A percentile compares a stretch with the other conserved stretches of the same genome.
These are phyloP conservation scores for Raphanus hybrid DNA, from an alignment of 441 rosid species.

Conservation along the genomic window DNA sequence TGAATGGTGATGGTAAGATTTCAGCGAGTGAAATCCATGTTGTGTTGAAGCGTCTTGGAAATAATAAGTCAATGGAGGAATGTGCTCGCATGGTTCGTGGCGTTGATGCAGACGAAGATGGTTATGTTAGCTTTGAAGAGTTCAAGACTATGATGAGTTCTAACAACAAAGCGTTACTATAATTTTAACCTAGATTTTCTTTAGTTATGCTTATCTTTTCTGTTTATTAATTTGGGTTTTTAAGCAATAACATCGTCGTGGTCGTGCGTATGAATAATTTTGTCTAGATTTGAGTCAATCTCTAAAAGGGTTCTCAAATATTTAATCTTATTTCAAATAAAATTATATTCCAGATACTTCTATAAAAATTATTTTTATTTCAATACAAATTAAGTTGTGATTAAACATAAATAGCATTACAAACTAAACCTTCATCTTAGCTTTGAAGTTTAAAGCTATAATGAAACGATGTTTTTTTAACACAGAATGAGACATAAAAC, in stretches of 20 bases:
- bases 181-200: background rate
- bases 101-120: constrained; percentile 32
- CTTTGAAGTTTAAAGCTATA: background rate
- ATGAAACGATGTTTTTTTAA: background rate
- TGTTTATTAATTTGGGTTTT: background rate
- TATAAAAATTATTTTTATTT: too few species aligned
- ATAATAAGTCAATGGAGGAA: constrained; percentile 5
- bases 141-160: constrained; percentile 32
- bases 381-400: too few species aligned
- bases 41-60: constrained; percentile 31
- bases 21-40: constrained; percentile 27
- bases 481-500: constrained; percentile 5
- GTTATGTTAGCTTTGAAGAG: constrained; percentile 34
- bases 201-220: background rate
- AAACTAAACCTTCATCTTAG: background rate
- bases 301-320: background rate
- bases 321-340: background rate
- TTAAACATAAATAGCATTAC: too few species aligned
- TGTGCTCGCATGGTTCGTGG: constrained; percentile 22
- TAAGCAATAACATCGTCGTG: background rate
- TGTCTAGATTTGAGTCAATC: background rate
- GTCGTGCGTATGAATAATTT: background rate
- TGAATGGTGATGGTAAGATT: constrained; percentile 34
- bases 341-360: too few species aligned
- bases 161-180: background rate